Conservation (phyloP, 1,139 yeast species). For the Geotrichum histeridarum region DNA sequence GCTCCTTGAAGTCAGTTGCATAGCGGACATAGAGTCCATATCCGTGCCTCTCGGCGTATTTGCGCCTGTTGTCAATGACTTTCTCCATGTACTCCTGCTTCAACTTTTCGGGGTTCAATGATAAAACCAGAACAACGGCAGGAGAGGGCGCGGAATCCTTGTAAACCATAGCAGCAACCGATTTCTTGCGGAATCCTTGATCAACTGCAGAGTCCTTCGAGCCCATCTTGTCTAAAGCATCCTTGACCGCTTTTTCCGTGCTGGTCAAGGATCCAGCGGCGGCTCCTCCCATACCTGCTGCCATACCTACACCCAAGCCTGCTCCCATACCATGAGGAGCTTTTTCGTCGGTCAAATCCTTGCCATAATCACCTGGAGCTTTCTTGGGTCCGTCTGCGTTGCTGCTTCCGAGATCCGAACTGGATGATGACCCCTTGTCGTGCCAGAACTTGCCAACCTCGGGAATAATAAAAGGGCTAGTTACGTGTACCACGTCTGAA, state of each 20-base stretch:
- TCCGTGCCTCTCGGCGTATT: slow-evolving; percentile 68
- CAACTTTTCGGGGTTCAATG: slow-evolving; percentile 68
- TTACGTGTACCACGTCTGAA: neutral
- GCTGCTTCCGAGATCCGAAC: neutral
- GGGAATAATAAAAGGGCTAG: slow-evolving; percentile 10
- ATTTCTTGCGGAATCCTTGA: neutral
- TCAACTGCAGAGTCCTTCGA: neutral
- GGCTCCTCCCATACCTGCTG: slow-evolving; percentile 9
- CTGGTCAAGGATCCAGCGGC: neutral
- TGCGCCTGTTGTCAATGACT: slow-evolving; percentile 74
- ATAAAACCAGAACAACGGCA: slow-evolving; percentile 57
- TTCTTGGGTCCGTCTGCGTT: slow-evolving; percentile 12
- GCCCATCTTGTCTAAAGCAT: neutral
- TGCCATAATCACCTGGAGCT: slow-evolving; percentile 15
- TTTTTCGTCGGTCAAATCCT: slow-evolving; percentile 10
- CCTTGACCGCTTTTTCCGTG: neutral
- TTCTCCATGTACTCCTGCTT: slow-evolving; percentile 55
- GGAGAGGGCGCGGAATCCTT: slow-evolving; percentile 5
- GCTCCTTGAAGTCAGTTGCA: slow-evolving; percentile 55
- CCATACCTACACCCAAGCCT: too few relatives aligned
- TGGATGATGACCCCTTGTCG: slow-evolving; percentile 1
- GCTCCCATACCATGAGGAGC: slow-evolving; percentile 2
- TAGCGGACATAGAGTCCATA: slow-evolving; percentile 79
- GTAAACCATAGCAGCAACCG: slow-evolving; percentile 1
- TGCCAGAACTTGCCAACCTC: slow-evolving; percentile 7